phyloP scores from a whole-genome alignment of 768 basidiomycete species.

The Artomyces pyxidatus region DNA sequence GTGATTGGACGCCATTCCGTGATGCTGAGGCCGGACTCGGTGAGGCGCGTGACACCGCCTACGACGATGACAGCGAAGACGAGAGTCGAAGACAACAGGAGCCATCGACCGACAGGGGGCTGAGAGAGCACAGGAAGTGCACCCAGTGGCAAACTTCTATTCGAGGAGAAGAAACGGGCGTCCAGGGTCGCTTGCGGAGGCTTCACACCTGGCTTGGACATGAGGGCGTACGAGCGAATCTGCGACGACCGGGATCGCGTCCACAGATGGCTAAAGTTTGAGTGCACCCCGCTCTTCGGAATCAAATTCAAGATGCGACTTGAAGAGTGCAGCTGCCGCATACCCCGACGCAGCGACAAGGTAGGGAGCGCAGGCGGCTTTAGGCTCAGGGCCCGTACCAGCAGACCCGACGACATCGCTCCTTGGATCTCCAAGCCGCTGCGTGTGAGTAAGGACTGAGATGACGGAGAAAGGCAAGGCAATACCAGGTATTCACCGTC shows the following conservation, averaged over 20 bases:
- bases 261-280: too few relatives aligned
- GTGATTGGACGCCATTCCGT: conserved; percentile 96
- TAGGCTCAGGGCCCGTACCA: not conserved
- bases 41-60: conserved; percentile 92
- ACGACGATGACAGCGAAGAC: conserved; percentile 92
- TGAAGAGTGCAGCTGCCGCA: too few relatives aligned
- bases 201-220: conserved; percentile 1
- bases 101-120: conserved; percentile 74
- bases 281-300: too few relatives aligned
- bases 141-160: conserved; percentile 17
- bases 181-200: conserved; percentile 17
- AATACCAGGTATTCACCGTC: too few relatives aligned
- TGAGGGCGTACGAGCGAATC: not conserved
- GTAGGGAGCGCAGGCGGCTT: not conserved
- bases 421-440: not conserved
- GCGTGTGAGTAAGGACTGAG: not conserved
- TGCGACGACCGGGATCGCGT: too few relatives aligned
- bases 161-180: conserved; percentile 34
- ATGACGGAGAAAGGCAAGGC: too few relatives aligned
- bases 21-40: conserved; percentile 95
- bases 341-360: not conserved
- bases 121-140: conserved; percentile 52
- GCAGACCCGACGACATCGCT: not conserved
- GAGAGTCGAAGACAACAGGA: conserved; percentile 74
- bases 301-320: too few relatives aligned